Evolutionary conservation across 352 stramenopile species (phyloP).

Genomic region (Salisapilia sapeloensis): DNA sequence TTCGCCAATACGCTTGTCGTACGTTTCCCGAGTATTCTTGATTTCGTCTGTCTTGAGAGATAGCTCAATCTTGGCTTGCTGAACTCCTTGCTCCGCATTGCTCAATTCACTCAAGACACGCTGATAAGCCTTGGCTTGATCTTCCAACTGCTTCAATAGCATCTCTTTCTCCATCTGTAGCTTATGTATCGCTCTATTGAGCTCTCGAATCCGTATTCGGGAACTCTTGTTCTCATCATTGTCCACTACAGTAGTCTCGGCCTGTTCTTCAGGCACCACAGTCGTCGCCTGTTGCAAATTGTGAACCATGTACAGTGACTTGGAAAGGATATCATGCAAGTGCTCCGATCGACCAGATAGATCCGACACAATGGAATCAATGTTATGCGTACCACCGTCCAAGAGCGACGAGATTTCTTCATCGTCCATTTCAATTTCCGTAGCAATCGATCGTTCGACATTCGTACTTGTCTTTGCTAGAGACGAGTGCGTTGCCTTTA

Average conservation of each 20-base stretch:
- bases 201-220: conserved; percentile 16
- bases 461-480: conserved; percentile 33
- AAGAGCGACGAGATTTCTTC: conserved; percentile 23
- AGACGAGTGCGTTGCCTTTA: conserved; percentile 41
- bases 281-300: conserved; percentile 24
- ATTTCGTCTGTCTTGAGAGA: conserved; percentile 27
- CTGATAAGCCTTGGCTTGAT: conserved; percentile 26
- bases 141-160: conserved; percentile 33
- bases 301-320: conserved; percentile 21
- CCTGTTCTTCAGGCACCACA: conserved; percentile 3
- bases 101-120: conserved; percentile 21
- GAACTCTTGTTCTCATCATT: conserved; percentile 3
- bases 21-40: conserved; percentile 14
- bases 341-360: conserved; percentile 17
- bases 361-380: too few species aligned
- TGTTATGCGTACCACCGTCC: too few species aligned
- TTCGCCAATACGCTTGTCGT: conserved; percentile 9
- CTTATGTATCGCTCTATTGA: conserved; percentile 27
- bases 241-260: background rate
- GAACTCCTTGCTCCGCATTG: conserved; percentile 37
- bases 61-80: conserved; percentile 22
- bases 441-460: conserved; percentile 26
- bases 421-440: conserved; percentile 32
- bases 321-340: conserved; percentile 14
- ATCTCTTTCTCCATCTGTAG: conserved; percentile 43